phyloP scores from a whole-genome alignment of 2,329 filamentous ascomycete genomes.

The Tympanopsis confertula region DNA sequence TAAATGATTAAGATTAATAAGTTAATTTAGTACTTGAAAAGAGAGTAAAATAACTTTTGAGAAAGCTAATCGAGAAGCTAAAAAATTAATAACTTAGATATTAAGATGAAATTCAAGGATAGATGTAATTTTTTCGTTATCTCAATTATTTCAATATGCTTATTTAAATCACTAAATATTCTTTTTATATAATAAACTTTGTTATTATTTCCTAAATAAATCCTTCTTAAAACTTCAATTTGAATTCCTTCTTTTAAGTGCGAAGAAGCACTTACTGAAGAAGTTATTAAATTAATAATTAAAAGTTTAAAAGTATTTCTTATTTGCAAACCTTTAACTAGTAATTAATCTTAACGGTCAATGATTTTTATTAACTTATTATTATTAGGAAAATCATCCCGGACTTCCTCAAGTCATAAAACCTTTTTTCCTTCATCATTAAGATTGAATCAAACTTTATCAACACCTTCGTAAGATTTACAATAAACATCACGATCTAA shows the following conservation, averaged over 20 bases:
- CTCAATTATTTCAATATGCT: background rate
- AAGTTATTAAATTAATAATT: background rate
- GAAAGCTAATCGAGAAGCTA: background rate
- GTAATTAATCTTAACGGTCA: background rate
- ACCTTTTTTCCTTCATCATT: background rate
- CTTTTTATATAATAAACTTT: background rate
- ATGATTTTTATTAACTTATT: background rate
- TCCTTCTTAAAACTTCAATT: background rate
- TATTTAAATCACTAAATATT: constrained; percentile 1
- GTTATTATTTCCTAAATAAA: background rate
- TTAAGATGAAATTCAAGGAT: background rate
- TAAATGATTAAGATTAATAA: too few relatives aligned
- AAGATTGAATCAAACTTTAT: background rate
- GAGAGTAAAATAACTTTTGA: background rate
- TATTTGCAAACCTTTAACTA: background rate
- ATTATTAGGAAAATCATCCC: background rate
- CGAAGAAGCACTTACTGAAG: background rate
- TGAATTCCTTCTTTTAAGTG: background rate
- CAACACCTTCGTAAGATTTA: constrained; percentile 1
- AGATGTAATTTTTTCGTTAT: background rate
- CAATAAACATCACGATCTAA: constrained; percentile 1
- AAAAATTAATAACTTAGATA: background rate
- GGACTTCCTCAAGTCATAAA: background rate
- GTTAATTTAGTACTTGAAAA: too few relatives aligned
- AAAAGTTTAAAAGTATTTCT: background rate